Evolutionary conservation across 2,329 filamentous ascomycete species (phyloP).

Genomic region (Metarhizium album): DNA sequence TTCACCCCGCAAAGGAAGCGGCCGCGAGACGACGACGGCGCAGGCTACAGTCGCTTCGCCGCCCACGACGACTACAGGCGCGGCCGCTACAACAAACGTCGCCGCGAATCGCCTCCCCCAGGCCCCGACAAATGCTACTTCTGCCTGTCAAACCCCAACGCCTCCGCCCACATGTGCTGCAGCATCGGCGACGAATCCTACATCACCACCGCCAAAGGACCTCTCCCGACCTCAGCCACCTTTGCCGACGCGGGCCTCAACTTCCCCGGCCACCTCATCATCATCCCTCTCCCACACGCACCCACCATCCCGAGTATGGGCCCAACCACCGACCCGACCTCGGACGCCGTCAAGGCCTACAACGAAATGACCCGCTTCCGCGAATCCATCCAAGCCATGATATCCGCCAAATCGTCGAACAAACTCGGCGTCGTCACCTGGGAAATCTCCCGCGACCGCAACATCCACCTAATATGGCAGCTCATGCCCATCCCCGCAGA

Average conservation of each 20-base stretch:
- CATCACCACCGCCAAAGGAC: conserved; percentile 84
- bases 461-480: conserved; percentile 92
- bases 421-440: conserved; percentile 77
- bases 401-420: conserved; percentile 42
- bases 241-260: conserved; percentile 54
- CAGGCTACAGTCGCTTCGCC: conserved; percentile 43
- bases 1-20: conserved; percentile 54
- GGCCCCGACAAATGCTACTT: conserved; percentile 85
- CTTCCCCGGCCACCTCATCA: conserved; percentile 80
- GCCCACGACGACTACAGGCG: conserved; percentile 32
- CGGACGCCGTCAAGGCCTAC: conserved; percentile 50
- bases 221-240: conserved; percentile 60
- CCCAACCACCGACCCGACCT: conserved; percentile 36
- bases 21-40: conserved; percentile 28
- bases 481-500: conserved; percentile 66
- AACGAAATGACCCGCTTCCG: conserved; percentile 79
- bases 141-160: conserved; percentile 77
- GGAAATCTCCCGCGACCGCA: conserved; percentile 74
- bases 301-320: conserved; percentile 62
- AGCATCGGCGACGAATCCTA: conserved; percentile 83
- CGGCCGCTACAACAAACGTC: conserved; percentile 34
- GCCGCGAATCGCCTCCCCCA: conserved; percentile 43
- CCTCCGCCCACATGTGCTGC: conserved; percentile 79
- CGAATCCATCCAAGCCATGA: conserved; percentile 66
- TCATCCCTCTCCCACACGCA: conserved; percentile 77